Percentiles rank a stretch among this genome's conserved stretches.
Evolutionary conservation across 2,329 filamentous ascomycete genomes (phyloP).

Genomic region (Aspergillus hortae): DNA sequence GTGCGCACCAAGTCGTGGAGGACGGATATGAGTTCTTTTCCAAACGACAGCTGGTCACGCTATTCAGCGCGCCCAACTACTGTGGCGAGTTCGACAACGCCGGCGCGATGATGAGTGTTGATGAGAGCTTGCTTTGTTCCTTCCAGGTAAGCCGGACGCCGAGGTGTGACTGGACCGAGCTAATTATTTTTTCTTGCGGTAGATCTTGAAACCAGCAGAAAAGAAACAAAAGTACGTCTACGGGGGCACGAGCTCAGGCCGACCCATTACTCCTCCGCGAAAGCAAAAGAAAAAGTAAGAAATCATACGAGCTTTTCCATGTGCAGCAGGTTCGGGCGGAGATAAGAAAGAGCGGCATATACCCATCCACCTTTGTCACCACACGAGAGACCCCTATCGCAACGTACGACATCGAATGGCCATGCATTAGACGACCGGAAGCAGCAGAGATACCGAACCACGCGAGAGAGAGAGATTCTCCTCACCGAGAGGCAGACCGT

Average conservation of each 20-base stretch:
- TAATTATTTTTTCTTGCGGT: constrained; percentile 3
- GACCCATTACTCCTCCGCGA: constrained; percentile 66
- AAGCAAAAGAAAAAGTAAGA: constrained; percentile 68
- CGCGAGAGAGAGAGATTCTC: constrained; percentile 8
- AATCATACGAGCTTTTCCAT: constrained; percentile 68
- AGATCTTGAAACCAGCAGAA: constrained; percentile 99
- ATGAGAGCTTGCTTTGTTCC: constrained; percentile 95
- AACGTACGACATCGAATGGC: constrained; percentile 20
- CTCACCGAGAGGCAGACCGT: constrained; percentile 18
- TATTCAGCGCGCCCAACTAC: constrained; percentile 98
- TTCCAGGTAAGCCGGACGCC: constrained; percentile 70
- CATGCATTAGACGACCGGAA: constrained; percentile 22
- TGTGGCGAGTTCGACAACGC: constrained; percentile 99
- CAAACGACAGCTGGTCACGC: constrained; percentile 92
- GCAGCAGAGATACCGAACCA: constrained; percentile 16
- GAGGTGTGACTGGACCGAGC: constrained; percentile 1
- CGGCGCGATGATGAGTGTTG: constrained; percentile 99
- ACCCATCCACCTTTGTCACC: constrained; percentile 24
- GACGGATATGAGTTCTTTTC: constrained; percentile 99
- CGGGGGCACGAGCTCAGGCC: constrained; percentile 67
- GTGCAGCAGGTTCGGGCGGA: constrained; percentile 90
- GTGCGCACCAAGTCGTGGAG: constrained; percentile 97
- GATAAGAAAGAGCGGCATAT: constrained; percentile 57
- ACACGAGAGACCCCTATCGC: constrained; percentile 21
- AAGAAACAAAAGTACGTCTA: constrained; percentile 99